A percentile compares a stretch with the other conserved stretches of the same genome.
Evolutionary conservation across 306 rosid species (phyloP).

Genomic region (Bauhinia variegata): DNA sequence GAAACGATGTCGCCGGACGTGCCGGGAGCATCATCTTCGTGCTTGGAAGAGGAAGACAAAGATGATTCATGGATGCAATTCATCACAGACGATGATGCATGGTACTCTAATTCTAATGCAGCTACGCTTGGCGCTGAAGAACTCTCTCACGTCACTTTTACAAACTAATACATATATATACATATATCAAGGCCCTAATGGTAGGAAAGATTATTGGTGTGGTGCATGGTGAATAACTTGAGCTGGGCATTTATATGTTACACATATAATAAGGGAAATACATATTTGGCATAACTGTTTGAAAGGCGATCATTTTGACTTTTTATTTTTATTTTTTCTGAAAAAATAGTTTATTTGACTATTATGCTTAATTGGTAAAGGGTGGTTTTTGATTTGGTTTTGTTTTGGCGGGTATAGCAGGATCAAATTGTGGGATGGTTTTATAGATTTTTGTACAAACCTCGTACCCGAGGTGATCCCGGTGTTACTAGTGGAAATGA

Average conservation of each 20-base stretch:
- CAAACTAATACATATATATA: conserved; percentile 60
- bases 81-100: conserved; percentile 91
- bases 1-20: conserved; percentile 85
- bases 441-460: conserved; percentile 52
- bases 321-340: conserved; percentile 28
- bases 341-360: conserved; percentile 26
- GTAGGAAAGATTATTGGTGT: conserved; percentile 47
- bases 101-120: conserved; percentile 75
- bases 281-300: conserved; percentile 41
- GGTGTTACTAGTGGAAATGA: conserved; percentile 58
- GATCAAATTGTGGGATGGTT: conserved; percentile 47
- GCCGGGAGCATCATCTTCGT: conserved; percentile 69
- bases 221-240: conserved; percentile 68
- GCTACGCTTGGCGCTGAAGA: conserved; percentile 54
- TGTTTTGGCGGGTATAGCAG: conserved; percentile 62
- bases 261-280: conserved; percentile 28
- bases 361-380: conserved; percentile 45
- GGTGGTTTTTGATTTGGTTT: conserved; percentile 46
- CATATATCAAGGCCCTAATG: conserved; percentile 34
- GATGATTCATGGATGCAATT: conserved; percentile 99
- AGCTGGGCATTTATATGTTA: conserved; percentile 37
- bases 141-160: conserved; percentile 67
- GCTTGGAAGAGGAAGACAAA: conserved; percentile 80
- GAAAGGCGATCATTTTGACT: conserved; percentile 35
- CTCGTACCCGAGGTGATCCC: conserved; percentile 51